These are phyloP conservation scores for Trametes punicea DNA, from an alignment of 768 basidiomycete species.

Conservation along the genomic window DNA sequence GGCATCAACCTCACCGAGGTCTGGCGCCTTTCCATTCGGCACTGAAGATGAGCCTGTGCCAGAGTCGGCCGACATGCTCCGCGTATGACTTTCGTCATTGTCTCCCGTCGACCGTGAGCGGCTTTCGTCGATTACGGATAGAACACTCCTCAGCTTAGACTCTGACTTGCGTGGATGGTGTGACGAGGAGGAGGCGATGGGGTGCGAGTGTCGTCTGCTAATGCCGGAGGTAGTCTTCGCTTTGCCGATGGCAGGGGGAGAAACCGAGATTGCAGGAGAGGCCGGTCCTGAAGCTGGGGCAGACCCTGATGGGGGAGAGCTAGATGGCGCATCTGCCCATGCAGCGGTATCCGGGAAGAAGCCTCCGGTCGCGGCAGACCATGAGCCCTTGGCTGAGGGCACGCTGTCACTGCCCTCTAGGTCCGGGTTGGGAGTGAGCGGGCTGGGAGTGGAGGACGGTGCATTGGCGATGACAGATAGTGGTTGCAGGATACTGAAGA, in stretches of 20 bases:
- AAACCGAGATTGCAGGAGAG: slow-evolving; percentile 40
- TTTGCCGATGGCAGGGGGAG: slow-evolving; percentile 39
- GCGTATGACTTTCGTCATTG: neutral
- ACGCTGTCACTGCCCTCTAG: slow-evolving; percentile 31
- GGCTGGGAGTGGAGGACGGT: slow-evolving; percentile 58
- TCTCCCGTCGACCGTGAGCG: slow-evolving; percentile 34
- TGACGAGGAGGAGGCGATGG: slow-evolving; percentile 31
- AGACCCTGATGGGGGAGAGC: slow-evolving; percentile 23
- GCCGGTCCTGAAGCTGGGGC: slow-evolving; percentile 20
- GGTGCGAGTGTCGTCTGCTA: slow-evolving; percentile 52
- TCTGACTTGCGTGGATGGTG: slow-evolving; percentile 53
- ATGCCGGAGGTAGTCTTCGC: slow-evolving; percentile 6
- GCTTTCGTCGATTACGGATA: slow-evolving; percentile 68
- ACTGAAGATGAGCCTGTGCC: slow-evolving; percentile 24
- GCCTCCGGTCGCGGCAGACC: slow-evolving; percentile 47
- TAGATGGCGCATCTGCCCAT: slow-evolving; percentile 28
- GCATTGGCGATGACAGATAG: slow-evolving; percentile 69
- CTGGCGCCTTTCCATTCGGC: slow-evolving; percentile 19
- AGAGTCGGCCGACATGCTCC: slow-evolving; percentile 14
- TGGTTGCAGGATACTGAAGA: slow-evolving; percentile 90
- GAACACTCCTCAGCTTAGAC: slow-evolving; percentile 66
- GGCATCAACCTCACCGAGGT: slow-evolving; percentile 9
- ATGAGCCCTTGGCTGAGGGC: slow-evolving; percentile 31
- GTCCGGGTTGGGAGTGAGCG: slow-evolving; percentile 42
- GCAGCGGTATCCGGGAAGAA: slow-evolving; percentile 43